Evolutionary conservation across 1,139 yeast species (phyloP).

Genomic region (Candida freyschussii): DNA sequence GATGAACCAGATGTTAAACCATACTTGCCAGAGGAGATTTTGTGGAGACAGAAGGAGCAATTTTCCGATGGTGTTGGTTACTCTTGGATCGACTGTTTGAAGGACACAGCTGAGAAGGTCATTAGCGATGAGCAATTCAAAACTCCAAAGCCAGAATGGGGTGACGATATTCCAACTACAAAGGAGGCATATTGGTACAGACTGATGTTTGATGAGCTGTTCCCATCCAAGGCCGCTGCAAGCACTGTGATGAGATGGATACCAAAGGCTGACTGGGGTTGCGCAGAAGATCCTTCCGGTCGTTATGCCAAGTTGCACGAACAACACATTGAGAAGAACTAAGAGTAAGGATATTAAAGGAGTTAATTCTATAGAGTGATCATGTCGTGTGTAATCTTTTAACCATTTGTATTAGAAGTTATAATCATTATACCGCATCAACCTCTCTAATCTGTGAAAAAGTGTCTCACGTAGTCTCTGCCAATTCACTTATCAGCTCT

Average conservation of each 20-base stretch:
- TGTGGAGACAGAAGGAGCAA: conserved; percentile 99
- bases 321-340: conserved; percentile 38
- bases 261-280: conserved; percentile 99
- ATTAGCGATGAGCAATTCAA: conserved; percentile 88
- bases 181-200: conserved; percentile 99
- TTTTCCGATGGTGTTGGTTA: conserved; percentile 99
- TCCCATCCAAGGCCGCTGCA: conserved; percentile 89
- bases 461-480: too few species aligned
- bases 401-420: too few species aligned
- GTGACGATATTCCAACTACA: conserved; percentile 87
- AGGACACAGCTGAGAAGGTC: conserved; percentile 86
- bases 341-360: too few species aligned
- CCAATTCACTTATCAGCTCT: too few species aligned
- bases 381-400: too few species aligned
- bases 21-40: conserved; percentile 90
- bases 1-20: conserved; percentile 67
- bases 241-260: conserved; percentile 98
- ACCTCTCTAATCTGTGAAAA: too few species aligned
- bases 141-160: conserved; percentile 94
- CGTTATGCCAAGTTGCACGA: conserved; percentile 92
- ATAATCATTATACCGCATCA: too few species aligned
- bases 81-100: conserved; percentile 97
- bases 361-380: too few species aligned
- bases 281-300: conserved; percentile 98
- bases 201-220: conserved; percentile 88